A percentile compares a stretch with the other conserved stretches of the same genome.
phyloP scores from a whole-genome alignment of 169 alveolate species.

The Plasmodium reichenowi region DNA sequence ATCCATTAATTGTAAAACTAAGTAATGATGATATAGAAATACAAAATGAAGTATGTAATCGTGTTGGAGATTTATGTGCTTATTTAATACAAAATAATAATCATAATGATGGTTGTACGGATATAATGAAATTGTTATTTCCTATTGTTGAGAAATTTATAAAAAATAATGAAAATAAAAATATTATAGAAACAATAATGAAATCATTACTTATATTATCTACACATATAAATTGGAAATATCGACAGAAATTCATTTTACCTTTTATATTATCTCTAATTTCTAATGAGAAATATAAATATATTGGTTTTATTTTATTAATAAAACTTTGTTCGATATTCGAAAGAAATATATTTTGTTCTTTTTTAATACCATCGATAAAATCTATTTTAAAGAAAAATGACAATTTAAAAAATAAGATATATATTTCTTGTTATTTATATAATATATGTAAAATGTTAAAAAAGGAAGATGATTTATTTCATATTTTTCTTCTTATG shows the following conservation, averaged over 20 bases:
- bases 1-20: constrained; percentile 47
- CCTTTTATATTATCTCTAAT: constrained; percentile 44
- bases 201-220: constrained; percentile 61
- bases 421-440: constrained; percentile 37
- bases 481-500: constrained; percentile 6
- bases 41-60: constrained; percentile 56
- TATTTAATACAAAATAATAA: constrained; percentile 56
- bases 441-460: constrained; percentile 48
- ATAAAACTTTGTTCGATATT: constrained; percentile 45
- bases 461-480: constrained; percentile 24
- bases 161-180: constrained; percentile 17
- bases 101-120: constrained; percentile 18
- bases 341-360: constrained; percentile 30
- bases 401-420: constrained; percentile 12
- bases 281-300: constrained; percentile 20
- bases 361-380: constrained; percentile 28
- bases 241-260: constrained; percentile 24
- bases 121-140: constrained; percentile 30
- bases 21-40: constrained; percentile 55
- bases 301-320: constrained; percentile 40
- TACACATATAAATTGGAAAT: constrained; percentile 45
- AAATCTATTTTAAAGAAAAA: constrained; percentile 14
- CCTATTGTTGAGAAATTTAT: constrained; percentile 54
- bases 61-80: constrained; percentile 71
- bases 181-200: constrained; percentile 21